phyloP scores from a whole-genome alignment of 495 filamentous ascomycete species.

The Aspergillus homomorphus region DNA sequence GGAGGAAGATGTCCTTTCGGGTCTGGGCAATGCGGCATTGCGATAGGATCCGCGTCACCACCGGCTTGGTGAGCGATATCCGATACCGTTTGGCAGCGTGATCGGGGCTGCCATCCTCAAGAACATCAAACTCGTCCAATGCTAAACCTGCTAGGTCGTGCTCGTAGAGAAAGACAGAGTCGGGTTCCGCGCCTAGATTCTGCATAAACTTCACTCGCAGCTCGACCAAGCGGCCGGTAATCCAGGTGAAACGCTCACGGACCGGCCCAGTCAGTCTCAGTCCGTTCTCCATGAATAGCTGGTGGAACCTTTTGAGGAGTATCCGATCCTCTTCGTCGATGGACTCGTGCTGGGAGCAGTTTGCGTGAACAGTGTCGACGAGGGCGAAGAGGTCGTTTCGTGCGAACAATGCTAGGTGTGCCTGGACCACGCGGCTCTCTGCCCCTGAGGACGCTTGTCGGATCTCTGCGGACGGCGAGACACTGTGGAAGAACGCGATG shows the following conservation, averaged over 20 bases:
- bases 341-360: not conserved
- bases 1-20: not conserved
- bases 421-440: not conserved
- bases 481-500: not conserved
- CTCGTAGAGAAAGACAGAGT: not conserved
- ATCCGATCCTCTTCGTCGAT: not conserved
- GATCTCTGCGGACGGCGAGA: not conserved
- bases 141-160: not conserved
- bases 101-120: not conserved
- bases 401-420: not conserved
- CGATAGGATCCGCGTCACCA: not conserved
- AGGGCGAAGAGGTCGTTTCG: not conserved
- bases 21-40: not conserved
- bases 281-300: slow-evolving; percentile 1
- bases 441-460: not conserved
- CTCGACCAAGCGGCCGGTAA: not conserved
- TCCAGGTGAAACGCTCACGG: not conserved
- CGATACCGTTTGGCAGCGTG: not conserved
- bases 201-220: not conserved
- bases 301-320: not conserved
- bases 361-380: not conserved
- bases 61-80: not conserved
- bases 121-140: not conserved
- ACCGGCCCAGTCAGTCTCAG: not conserved
- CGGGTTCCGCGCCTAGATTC: not conserved